phyloP scores from a whole-genome alignment of 2,329 filamentous ascomycete genomes.

The Thelonectria discophora region DNA sequence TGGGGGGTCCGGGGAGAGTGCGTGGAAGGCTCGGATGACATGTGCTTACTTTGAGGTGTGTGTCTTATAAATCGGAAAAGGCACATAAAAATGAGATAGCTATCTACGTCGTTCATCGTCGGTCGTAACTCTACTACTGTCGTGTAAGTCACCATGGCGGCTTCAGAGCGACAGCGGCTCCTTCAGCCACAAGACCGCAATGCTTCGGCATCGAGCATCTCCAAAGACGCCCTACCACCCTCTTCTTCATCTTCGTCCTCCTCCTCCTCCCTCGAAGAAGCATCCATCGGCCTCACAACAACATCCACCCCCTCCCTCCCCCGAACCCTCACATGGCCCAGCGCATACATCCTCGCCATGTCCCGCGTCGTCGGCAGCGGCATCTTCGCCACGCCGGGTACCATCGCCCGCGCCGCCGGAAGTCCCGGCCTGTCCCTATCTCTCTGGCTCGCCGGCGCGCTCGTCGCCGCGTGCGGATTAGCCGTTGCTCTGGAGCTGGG shows the following conservation, averaged over 20 bases:
- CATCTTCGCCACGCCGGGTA: slow-evolving; percentile 76
- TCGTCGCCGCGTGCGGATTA: slow-evolving; percentile 69
- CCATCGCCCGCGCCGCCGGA: slow-evolving; percentile 72
- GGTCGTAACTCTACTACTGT: not conserved
- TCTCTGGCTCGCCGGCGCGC: slow-evolving; percentile 70
- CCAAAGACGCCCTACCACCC: not conserved
- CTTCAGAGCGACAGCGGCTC: slow-evolving; percentile 19
- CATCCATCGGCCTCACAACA: not conserved
- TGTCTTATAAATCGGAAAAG: not conserved
- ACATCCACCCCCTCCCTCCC: slow-evolving; percentile 51
- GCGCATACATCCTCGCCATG: slow-evolving; percentile 73
- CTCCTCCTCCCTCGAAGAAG: slow-evolving; percentile 25
- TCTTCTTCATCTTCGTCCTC: not conserved
- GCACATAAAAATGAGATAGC: not conserved
- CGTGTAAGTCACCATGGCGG: slow-evolving; percentile 14
- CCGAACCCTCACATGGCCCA: slow-evolving; percentile 68
- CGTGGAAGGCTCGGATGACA: slow-evolving; percentile 20
- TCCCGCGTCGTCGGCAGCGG: slow-evolving; percentile 75
- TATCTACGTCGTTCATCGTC: not conserved
- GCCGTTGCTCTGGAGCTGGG: slow-evolving; percentile 73
- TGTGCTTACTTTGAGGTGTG: not conserved
- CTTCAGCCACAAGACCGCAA: slow-evolving; percentile 15
- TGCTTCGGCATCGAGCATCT: slow-evolving; percentile 9
- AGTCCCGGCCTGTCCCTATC: slow-evolving; percentile 70
- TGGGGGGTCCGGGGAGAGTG: slow-evolving; percentile 22